Evolutionary conservation across 768 basidiomycete genomes (phyloP), one percentile per base, ranked within the genome.

Genomic region (Pleurotus giganteus): DNA sequence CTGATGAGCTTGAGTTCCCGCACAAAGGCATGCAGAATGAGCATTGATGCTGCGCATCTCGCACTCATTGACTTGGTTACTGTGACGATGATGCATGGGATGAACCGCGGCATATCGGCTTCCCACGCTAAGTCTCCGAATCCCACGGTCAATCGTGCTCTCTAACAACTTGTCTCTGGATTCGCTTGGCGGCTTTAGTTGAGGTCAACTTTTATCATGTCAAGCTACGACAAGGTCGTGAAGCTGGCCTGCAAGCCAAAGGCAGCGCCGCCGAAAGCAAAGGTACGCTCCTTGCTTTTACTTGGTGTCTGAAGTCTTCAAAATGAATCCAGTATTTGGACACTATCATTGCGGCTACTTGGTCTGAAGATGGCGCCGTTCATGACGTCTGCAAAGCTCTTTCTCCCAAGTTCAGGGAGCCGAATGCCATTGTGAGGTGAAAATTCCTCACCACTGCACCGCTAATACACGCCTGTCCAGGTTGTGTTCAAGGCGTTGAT

Each of bases 191-290:
- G n/a, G n/a, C n/a, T n/a, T n/a, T n/a, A n/a, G n/a, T 49, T 28
- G n/a, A 45, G 55, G 13, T 51, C 42, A 24, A 47, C 42, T 2
- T 52, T 28, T 42, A 60, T 52, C 69, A 88, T 88, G 86, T 86
- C 88, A 62, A 86, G 85, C 72, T 89, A 80, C 71, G 89, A 91
- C 77, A 91, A 98, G 79, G 86, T 90, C 65, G 90, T 98, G 62
- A 97, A 96, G 74, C 74, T 92, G 67, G 97, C 96, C 12, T 98
- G 94, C 75, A 98, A 98, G 80, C 92, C 95, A 54, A 98, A 98
- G 75, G 85, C 91, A 43, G 92, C 93, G 2, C 86, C 92, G 2
- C 97, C 97, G 58, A 99, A 99, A 74, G 74, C 93, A 60, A 99
- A 99, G 82, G 95, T 93, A 57, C 36, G 47, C 52, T 28, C 12